A percentile compares a stretch with the other conserved stretches of the same genome.
phyloP scores from a whole-genome alignment of 257 asterid genomes.

The Ilex asprella region DNA sequence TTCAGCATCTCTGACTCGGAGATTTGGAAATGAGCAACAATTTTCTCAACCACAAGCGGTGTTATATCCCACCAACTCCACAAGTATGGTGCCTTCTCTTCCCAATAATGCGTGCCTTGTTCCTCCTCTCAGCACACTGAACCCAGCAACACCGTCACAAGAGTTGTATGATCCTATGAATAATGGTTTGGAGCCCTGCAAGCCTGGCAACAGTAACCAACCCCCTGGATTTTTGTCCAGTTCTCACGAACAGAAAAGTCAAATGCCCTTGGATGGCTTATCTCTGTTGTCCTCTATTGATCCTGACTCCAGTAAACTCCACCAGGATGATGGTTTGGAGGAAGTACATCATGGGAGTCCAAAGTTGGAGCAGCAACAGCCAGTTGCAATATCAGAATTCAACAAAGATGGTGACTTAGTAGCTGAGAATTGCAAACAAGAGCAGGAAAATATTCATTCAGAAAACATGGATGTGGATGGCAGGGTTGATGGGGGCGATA shows the following conservation, averaged over 20 bases:
- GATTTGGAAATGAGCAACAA: slow-evolving; percentile 31
- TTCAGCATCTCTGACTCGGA: slow-evolving; percentile 28
- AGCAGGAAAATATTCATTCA: slow-evolving; percentile 30
- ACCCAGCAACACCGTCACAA: slow-evolving; percentile 18
- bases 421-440: slow-evolving; percentile 29
- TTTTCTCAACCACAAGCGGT: slow-evolving; percentile 26
- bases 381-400: slow-evolving; percentile 24
- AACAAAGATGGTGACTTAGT: slow-evolving; percentile 15
- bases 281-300: slow-evolving; percentile 25
- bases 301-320: slow-evolving; percentile 15
- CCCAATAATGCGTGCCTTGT: slow-evolving; percentile 16
- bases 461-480: slow-evolving; percentile 34
- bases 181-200: slow-evolving; percentile 22
- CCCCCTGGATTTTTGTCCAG: slow-evolving; percentile 15
- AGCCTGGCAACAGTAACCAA: slow-evolving; percentile 22
- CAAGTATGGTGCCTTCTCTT: slow-evolving; percentile 19
- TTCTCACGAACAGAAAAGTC: slow-evolving; percentile 27
- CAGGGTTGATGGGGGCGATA: slow-evolving; percentile 42
- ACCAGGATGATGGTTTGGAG: slow-evolving; percentile 13
- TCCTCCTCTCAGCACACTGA: slow-evolving; percentile 17
- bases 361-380: slow-evolving; percentile 18
- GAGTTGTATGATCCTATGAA: slow-evolving; percentile 25
- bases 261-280: slow-evolving; percentile 25
- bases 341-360: slow-evolving; percentile 23
- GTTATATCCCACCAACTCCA: slow-evolving; percentile 24